Percentiles rank a stretch among this genome's conserved stretches.
These are phyloP conservation scores for Xylariaceae sp. DNA, from an alignment of 2,329 filamentous ascomycete genomes.

Conservation along the genomic window DNA sequence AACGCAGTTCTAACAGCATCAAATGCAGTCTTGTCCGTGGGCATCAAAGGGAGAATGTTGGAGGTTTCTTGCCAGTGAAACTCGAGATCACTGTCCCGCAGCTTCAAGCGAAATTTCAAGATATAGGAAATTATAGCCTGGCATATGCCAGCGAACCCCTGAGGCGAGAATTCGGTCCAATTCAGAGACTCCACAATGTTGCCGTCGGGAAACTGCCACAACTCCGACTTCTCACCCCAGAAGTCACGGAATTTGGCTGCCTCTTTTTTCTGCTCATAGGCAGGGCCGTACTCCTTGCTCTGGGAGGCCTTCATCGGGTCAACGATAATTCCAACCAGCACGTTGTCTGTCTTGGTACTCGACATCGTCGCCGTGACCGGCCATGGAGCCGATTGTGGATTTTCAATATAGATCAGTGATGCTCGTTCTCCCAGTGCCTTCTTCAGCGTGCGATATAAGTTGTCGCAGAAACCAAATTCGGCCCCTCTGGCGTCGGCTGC, in stretches of 20 bases:
- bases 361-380: constrained; percentile 32
- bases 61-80: constrained; percentile 45
- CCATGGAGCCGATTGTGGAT: constrained; percentile 36
- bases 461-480: constrained; percentile 40
- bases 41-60: constrained; percentile 37
- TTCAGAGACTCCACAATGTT: constrained; percentile 88
- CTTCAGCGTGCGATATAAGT: constrained; percentile 57
- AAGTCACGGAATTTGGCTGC: constrained; percentile 78
- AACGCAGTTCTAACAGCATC: constrained; percentile 64
- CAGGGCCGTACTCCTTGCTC: constrained; percentile 79
- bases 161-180: constrained; percentile 61
- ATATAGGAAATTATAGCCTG: constrained; percentile 73
- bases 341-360: constrained; percentile 22
- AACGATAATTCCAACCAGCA: constrained; percentile 63
- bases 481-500: constrained; percentile 35
- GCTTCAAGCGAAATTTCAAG: constrained; percentile 60
- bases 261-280: constrained; percentile 77
- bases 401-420: constrained; percentile 55
- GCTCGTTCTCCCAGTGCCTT: constrained; percentile 71
- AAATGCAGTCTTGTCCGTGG: constrained; percentile 52
- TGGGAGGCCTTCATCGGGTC: constrained; percentile 66
- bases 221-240: constrained; percentile 90
- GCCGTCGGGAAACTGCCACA: constrained; percentile 91
- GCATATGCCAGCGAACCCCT: constrained; percentile 50
- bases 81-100: constrained; percentile 45